Evolutionary conservation across 352 stramenopile species (phyloP).

Genomic region (Phytophthora pinifolia): DNA sequence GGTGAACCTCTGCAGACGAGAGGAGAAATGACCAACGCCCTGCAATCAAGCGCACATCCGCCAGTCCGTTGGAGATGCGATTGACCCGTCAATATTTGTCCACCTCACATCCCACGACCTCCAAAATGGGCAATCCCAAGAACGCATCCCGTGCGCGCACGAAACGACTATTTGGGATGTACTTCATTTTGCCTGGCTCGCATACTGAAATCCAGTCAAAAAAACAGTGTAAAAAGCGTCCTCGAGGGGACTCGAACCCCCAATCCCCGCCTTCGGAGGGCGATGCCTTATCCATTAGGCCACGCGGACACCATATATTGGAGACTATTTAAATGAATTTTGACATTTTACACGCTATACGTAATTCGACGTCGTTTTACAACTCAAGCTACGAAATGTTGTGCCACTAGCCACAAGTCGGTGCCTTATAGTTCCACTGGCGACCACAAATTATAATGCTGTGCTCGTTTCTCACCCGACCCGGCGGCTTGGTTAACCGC

Average conservation of each 20-base stretch:
- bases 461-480: conserved; percentile 8
- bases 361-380: too few species aligned
- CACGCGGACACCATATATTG: too few species aligned
- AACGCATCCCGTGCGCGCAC: too few species aligned
- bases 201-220: too few species aligned
- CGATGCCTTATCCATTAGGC: neutral
- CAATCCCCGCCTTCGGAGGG: too few species aligned
- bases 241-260: neutral
- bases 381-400: neutral
- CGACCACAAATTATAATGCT: conserved; percentile 33
- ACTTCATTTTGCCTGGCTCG: too few species aligned
- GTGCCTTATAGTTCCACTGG: conserved; percentile 10
- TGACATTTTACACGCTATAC: too few species aligned
- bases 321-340: too few species aligned
- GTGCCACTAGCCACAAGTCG: conserved; percentile 11
- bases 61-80: conserved; percentile 21
- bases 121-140: conserved; percentile 12
- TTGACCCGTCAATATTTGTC: conserved; percentile 11
- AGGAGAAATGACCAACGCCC: conserved; percentile 15
- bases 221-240: neutral
- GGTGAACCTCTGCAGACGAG: conserved; percentile 12
- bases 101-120: conserved; percentile 7
- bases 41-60: neutral
- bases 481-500: conserved; percentile 7
- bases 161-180: too few species aligned